These are phyloP conservation scores for Hemileccinum rubropunctum DNA, from an alignment of 768 basidiomycete genomes.

Conservation along the genomic window DNA sequence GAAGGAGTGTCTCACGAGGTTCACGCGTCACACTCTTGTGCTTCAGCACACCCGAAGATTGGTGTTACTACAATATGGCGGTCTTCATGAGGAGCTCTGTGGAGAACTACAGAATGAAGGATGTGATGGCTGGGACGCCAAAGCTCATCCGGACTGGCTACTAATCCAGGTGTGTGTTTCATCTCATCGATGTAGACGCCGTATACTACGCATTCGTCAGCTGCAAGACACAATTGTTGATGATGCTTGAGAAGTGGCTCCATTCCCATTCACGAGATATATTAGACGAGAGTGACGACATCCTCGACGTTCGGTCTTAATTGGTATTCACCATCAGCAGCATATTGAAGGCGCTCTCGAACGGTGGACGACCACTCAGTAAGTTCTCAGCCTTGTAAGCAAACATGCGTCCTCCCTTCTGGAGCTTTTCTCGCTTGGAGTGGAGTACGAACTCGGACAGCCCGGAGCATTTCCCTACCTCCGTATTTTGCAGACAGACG, in stretches of 20 bases:
- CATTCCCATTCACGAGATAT: slow-evolving; percentile 16
- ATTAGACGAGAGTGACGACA: slow-evolving; percentile 22
- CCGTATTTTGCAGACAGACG: slow-evolving; percentile 11
- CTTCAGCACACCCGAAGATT: slow-evolving; percentile 23
- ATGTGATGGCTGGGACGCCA: not conserved
- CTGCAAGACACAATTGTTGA: slow-evolving; percentile 12
- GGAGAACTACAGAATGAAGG: not conserved
- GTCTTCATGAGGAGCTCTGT: not conserved
- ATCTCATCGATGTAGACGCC: not conserved
- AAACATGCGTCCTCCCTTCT: slow-evolving; percentile 4
- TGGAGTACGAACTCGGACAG: slow-evolving; percentile 8
- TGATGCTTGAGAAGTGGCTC: slow-evolving; percentile 21
- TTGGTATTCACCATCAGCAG: slow-evolving; percentile 32
- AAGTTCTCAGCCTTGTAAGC: slow-evolving; percentile 22
- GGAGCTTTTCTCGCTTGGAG: not conserved
- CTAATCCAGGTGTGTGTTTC: not conserved
- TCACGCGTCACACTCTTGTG: slow-evolving; percentile 27
- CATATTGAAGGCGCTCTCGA: slow-evolving; percentile 39
- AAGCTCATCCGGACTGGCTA: not conserved
- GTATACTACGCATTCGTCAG: too few relatives aligned
- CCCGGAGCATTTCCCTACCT: slow-evolving; percentile 8
- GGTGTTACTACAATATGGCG: not conserved
- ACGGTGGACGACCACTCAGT: slow-evolving; percentile 41
- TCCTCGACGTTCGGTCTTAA: slow-evolving; percentile 37
- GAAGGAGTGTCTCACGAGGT: slow-evolving; percentile 22